phyloP scores from a whole-genome alignment of 768 basidiomycete species.

The Pleurotus citrinopileatus region DNA sequence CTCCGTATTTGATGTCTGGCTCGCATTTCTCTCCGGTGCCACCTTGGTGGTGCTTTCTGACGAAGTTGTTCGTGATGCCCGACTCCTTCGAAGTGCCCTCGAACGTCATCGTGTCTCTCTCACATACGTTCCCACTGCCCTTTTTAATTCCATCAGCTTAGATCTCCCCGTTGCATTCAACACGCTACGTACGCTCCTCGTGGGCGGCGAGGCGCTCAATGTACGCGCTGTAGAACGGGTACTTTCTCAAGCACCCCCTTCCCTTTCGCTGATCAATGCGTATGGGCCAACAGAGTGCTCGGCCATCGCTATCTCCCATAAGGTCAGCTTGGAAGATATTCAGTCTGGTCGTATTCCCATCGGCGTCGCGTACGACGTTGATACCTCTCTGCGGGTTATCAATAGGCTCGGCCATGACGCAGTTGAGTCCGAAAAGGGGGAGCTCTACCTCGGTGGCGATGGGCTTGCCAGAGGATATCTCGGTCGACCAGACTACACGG shows the following conservation, averaged over 20 bases:
- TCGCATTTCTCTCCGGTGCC: not conserved
- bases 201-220: slow-evolving; percentile 6
- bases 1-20: slow-evolving; percentile 4
- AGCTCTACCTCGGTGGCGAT: not conserved
- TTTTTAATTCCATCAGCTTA: slow-evolving; percentile 1
- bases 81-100: not conserved
- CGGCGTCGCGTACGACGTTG: not conserved
- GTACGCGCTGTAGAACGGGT: slow-evolving; percentile 1
- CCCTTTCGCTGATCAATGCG: not conserved
- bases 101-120: not conserved
- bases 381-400: not conserved
- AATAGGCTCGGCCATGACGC: not conserved
- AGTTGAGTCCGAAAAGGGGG: not conserved
- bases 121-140: not conserved
- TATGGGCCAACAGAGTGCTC: slow-evolving; percentile 12
- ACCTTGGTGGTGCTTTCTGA: slow-evolving; percentile 1
- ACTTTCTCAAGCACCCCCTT: not conserved
- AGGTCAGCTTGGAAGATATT: slow-evolving; percentile 1
- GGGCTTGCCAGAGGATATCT: not conserved
- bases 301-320: not conserved
- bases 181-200: not conserved
- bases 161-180: not conserved
- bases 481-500: not conserved
- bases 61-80: not conserved
- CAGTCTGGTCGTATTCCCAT: not conserved